Conservation (phyloP, 257 asterid genomes). For the Hygrophila difformis region DNA sequence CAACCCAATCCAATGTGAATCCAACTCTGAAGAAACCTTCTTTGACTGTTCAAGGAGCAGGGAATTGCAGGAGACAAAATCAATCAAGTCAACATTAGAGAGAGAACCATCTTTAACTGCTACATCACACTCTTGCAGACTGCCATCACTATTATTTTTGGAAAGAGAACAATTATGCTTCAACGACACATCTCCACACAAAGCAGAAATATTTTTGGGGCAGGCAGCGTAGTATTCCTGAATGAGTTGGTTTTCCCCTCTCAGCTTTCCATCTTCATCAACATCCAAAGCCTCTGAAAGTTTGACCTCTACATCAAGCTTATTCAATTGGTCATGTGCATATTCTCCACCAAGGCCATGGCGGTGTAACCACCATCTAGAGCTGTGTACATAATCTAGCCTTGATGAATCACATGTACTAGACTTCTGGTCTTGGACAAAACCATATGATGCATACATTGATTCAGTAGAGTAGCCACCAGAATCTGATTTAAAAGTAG, state of each 20-base stretch:
- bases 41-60: constrained; percentile 19
- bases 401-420: constrained; percentile 22
- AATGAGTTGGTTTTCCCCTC: constrained; percentile 28
- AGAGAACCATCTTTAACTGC: constrained; percentile 14
- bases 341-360: constrained; percentile 19
- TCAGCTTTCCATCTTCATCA: constrained; percentile 19
- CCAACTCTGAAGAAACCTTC: constrained; percentile 32
- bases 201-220: constrained; percentile 23
- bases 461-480: constrained; percentile 30
- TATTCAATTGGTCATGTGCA: constrained; percentile 18
- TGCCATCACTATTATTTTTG: constrained; percentile 24
- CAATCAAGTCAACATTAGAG: constrained; percentile 17
- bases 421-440: constrained; percentile 19
- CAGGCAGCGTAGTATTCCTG: constrained; percentile 33
- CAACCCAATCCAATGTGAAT: constrained; percentile 39
- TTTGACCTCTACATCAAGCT: constrained; percentile 25
- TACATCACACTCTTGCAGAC: constrained; percentile 23
- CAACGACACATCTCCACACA: constrained; percentile 20
- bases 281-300: constrained; percentile 16
- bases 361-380: constrained; percentile 25
- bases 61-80: constrained; percentile 15
- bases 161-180: constrained; percentile 17
- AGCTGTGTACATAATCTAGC: constrained; percentile 14
- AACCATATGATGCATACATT: constrained; percentile 21
- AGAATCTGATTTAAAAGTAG: constrained; percentile 25